These are phyloP conservation scores for Globisporangium paddicum DNA, from an alignment of 352 stramenopile species.

Conservation along the genomic window DNA sequence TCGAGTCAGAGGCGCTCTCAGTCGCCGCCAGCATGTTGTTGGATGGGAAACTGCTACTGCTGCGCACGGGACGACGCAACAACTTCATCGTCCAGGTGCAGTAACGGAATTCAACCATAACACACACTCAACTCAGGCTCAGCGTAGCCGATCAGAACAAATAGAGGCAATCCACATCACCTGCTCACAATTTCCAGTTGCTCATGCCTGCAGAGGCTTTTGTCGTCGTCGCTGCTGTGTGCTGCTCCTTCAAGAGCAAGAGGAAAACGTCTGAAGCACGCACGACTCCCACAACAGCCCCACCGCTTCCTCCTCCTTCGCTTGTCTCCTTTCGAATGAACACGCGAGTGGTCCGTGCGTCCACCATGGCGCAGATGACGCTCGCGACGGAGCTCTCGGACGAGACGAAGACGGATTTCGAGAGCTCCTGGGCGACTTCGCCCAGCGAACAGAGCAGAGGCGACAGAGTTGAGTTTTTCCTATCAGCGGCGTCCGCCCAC, in stretches of 20 bases:
- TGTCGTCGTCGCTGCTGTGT: constrained; percentile 15
- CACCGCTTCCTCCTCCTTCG: constrained; percentile 5
- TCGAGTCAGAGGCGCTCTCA: constrained; percentile 43
- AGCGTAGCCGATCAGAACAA: background rate
- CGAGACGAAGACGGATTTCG: constrained; percentile 13
- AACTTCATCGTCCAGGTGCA: constrained; percentile 74
- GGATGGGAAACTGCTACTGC: constrained; percentile 57
- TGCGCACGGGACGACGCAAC: constrained; percentile 73
- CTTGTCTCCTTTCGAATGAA: constrained; percentile 20
- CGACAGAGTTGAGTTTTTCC: background rate
- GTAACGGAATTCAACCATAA: constrained; percentile 10
- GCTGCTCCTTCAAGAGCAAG: constrained; percentile 49
- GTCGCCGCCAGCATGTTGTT: constrained; percentile 45
- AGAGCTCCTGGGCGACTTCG: constrained; percentile 12
- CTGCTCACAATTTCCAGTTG: background rate
- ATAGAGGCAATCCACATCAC: background rate
- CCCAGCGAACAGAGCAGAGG: constrained; percentile 26
- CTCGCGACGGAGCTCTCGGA: constrained; percentile 36
- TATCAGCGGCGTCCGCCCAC: background rate
- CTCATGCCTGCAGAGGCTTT: background rate
- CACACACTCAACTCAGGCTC: background rate
- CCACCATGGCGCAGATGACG: constrained; percentile 41
- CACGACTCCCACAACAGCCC: constrained; percentile 25
- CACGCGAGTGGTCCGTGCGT: constrained; percentile 25
- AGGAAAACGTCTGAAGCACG: constrained; percentile 47